Base-by-base conservation (phyloP, 163 green algal genomes). In the Scenedesmus sp. region DNA sequence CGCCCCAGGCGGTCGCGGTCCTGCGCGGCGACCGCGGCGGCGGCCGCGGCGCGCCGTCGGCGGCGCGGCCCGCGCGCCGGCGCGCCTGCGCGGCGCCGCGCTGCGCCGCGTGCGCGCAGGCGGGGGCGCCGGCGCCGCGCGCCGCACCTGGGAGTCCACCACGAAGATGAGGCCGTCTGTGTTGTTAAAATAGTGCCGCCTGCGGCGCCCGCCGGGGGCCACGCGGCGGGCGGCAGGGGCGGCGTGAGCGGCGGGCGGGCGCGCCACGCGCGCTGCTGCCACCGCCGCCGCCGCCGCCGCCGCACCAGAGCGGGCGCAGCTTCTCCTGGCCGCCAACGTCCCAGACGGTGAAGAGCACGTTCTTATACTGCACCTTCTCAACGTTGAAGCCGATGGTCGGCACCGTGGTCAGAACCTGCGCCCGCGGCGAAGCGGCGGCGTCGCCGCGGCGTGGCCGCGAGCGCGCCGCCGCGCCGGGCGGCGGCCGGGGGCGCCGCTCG, bases 301-400 rank as follows among this genome's bases (percentile, higher is more conserved):
- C 22, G 63, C 51, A 81, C 96, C 96, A 99, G 33, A 99, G 92
- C 7, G 96, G 96, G 36, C 96, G 87, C 66, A 99, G 88, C 86
- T 98, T 98, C 79, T 98, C 94, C 77, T 99, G 96, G 18, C 96
- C 96, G 31, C 96, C 96, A 11, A 99, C 93, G 78, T 99, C 96
- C 96, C 96, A 99, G 3, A 99, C 96, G 20, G 96, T 99, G 87
- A 99, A 99, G 42, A 96, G 82, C 22, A 99, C 94, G 83, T 99
- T 99, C 76, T 98, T 98, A 85, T 99, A 99, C 81, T 98, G 95
- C 36, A 99, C 75, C 47, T 83, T 83, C 54, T 83, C 75, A 13
- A 99, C 96, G 85, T 99, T 99, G 89, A 99, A 99, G n/a, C 96
- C 94, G 72, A 99, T 98, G 22, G 96, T 99, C 13, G 96, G 96